Percentiles rank a stretch among this genome's conserved stretches.
Conservation (phyloP, 179 eudicot genomes). For the Gypsophila paniculata region DNA sequence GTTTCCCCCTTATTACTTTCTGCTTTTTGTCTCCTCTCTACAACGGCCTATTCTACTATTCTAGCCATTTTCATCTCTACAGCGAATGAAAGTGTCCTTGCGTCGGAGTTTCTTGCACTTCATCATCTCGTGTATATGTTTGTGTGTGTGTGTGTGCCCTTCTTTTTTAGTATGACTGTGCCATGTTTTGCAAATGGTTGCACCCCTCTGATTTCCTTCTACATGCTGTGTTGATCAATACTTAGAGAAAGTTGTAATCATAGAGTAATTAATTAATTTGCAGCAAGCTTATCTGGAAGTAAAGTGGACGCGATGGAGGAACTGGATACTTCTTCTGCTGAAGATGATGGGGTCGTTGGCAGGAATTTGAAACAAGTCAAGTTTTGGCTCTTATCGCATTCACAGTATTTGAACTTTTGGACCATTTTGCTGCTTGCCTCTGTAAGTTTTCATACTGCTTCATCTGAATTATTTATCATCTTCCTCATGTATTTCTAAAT, state of each 20-base stretch:
- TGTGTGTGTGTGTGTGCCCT: not conserved
- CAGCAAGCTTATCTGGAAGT: slow-evolving; percentile 72
- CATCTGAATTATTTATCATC: not conserved
- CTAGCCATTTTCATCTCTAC: not conserved
- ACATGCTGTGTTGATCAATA: not conserved
- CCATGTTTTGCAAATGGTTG: not conserved
- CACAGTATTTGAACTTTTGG: slow-evolving; percentile 83
- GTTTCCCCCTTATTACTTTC: not conserved
- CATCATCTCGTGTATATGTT: not conserved
- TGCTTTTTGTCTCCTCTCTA: not conserved
- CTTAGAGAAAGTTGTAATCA: not conserved
- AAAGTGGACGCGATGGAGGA: slow-evolving; percentile 58
- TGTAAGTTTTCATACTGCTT: slow-evolving; percentile 48
- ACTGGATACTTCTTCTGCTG: slow-evolving; percentile 45
- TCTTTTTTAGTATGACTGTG: not conserved
- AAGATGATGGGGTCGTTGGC: slow-evolving; percentile 47
- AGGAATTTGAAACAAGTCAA: slow-evolving; percentile 44
- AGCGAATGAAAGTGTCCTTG: slow-evolving; percentile 1
- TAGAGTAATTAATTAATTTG: slow-evolving; percentile 18
- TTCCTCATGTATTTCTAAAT: not conserved
- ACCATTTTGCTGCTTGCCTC: slow-evolving; percentile 94
- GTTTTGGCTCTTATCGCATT: slow-evolving; percentile 74
- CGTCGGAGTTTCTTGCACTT: not conserved
- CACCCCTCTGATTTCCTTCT: not conserved
- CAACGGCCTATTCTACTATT: not conserved